Evolutionary conservation across 2,329 filamentous ascomycete species (phyloP).

Genomic region (Ceratocystis papillata): DNA sequence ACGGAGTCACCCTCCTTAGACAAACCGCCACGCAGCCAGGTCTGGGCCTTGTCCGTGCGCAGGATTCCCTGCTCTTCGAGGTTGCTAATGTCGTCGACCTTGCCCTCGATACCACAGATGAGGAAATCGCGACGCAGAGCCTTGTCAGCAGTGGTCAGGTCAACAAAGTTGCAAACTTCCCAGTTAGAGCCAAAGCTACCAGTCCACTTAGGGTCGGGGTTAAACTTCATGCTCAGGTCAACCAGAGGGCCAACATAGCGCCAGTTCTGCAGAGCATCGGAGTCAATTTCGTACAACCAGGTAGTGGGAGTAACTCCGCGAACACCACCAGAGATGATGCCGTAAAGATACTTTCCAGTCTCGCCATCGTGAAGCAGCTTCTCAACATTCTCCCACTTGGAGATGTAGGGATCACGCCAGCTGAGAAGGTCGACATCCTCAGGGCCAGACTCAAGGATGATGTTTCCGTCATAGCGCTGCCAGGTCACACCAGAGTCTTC

Average conservation of each 20-base stretch:
- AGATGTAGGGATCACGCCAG: conserved; percentile 29
- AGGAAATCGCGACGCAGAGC: conserved; percentile 17
- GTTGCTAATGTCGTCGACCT: neutral
- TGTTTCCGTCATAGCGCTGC: conserved; percentile 26
- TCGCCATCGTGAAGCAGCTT: conserved; percentile 23
- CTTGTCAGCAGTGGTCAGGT: conserved; percentile 5
- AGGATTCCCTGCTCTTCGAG: conserved; percentile 2
- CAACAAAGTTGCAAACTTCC: conserved; percentile 23
- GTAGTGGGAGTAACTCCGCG: conserved; percentile 26
- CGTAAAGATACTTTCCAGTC: conserved; percentile 31
- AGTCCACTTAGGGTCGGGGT: conserved; percentile 21
- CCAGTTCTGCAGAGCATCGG: conserved; percentile 26
- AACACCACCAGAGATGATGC: conserved; percentile 33
- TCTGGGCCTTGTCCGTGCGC: conserved; percentile 19
- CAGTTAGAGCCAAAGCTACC: conserved; percentile 21
- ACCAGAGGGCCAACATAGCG: conserved; percentile 24
- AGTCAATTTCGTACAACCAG: conserved; percentile 26
- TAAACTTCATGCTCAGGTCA: conserved; percentile 15
- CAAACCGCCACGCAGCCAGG: conserved; percentile 16
- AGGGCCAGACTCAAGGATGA: conserved; percentile 26
- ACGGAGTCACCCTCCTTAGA: conserved; percentile 10
- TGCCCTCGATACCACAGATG: conserved; percentile 21
- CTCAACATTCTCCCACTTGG: conserved; percentile 26
- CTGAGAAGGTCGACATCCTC: conserved; percentile 26
- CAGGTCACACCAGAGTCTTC: conserved; percentile 30